Conservation (phyloP, 2,329 filamentous ascomycete species). For the Metarhizium sp. region DNA sequence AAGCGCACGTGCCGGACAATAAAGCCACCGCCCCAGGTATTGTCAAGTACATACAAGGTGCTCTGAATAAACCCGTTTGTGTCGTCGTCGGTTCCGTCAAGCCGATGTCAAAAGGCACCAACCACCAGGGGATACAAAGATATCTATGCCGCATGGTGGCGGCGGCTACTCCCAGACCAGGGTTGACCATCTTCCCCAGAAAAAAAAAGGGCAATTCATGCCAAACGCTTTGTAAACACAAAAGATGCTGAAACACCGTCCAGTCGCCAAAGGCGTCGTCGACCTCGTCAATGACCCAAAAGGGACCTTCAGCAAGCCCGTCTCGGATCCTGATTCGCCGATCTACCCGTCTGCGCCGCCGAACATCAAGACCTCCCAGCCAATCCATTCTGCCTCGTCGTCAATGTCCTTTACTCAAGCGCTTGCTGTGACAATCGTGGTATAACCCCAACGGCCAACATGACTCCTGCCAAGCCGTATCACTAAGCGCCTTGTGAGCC, state of each 20-base stretch:
- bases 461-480: neutral
- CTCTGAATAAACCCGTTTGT: too few species aligned
- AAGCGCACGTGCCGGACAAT: too few species aligned
- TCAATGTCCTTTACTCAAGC: neutral
- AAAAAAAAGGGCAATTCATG: too few species aligned
- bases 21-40: too few species aligned
- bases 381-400: neutral
- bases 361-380: neutral
- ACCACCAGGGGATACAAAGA: too few species aligned
- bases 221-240: too few species aligned
- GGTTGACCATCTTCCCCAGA: too few species aligned
- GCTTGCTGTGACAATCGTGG: neutral
- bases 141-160: too few species aligned
- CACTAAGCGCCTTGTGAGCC: neutral
- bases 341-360: neutral
- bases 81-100: too few species aligned
- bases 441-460: neutral
- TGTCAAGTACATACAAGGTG: too few species aligned
- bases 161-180: too few species aligned
- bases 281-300: neutral
- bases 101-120: too few species aligned
- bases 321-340: constrained; percentile 2
- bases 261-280: neutral
- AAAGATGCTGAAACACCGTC: neutral
- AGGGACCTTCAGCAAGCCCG: neutral